Conservation (phyloP, 1,284 basidiomycete species). For the Xerocomus minutiporus region DNA sequence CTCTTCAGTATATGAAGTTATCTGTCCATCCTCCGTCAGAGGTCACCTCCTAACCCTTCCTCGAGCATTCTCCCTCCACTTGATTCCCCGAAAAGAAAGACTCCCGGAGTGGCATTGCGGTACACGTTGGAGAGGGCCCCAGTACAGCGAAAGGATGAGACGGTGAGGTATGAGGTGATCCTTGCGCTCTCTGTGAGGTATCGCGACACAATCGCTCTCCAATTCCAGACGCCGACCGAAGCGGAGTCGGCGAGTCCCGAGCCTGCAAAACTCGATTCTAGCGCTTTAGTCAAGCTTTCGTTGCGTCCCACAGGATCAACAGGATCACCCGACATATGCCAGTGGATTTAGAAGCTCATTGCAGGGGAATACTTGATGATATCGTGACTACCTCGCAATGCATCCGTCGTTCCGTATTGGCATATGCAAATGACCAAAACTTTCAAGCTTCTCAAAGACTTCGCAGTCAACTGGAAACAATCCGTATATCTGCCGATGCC, state of each 20-base stretch:
- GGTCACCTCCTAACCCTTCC: slow-evolving; percentile 31
- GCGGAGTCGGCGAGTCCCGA: no score
- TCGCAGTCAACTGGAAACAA: neutral
- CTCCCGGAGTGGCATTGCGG: slow-evolving; percentile 65
- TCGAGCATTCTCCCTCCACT: slow-evolving; percentile 53
- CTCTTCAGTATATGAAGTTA: slow-evolving; percentile 69
- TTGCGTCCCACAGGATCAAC: no score
- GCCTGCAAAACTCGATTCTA: no score
- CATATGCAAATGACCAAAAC: neutral
- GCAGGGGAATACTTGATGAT: neutral
- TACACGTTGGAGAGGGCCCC: slow-evolving; percentile 54
- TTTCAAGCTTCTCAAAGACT: neutral
- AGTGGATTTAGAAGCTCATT: neutral
- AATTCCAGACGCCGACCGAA: no score
- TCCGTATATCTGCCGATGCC: neutral
- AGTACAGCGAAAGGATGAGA: slow-evolving; percentile 29
- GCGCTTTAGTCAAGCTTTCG: no score
- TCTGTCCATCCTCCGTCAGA: slow-evolving; percentile 47
- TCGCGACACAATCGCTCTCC: no score
- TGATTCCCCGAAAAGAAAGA: slow-evolving; percentile 16
- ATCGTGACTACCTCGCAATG: neutral
- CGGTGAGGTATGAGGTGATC: no score
- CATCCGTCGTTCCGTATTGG: neutral
- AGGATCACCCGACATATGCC: neutral
- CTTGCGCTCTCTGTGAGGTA: no score